phyloP scores from a whole-genome alignment of 371 early-diverging fungal species.

The Mucor racemosus region DNA sequence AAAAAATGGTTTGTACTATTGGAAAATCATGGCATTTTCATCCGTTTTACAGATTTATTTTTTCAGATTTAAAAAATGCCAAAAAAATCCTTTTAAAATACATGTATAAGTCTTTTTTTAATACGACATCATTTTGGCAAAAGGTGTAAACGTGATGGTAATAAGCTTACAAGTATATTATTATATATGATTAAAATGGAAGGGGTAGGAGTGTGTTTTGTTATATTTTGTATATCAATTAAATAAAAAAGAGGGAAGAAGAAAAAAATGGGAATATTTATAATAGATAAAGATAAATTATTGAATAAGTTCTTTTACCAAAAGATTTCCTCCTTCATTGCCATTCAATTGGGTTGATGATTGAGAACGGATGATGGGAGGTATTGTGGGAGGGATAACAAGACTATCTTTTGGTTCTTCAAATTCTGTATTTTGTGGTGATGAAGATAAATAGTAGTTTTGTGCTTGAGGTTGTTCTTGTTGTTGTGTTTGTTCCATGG shows the following conservation, averaged over 20 bases:
- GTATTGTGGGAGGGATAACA: conserved; percentile 14
- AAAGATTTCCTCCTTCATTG: background rate
- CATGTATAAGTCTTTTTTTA: too few relatives aligned
- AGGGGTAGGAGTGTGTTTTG: background rate
- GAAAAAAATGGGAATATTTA: conserved; percentile 4
- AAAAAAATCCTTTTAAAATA: too few relatives aligned
- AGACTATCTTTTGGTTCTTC: background rate
- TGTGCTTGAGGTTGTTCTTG: background rate
- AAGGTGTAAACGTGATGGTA: too few relatives aligned
- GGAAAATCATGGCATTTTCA: too few relatives aligned
- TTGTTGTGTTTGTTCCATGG: background rate
- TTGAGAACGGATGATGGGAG: conserved; percentile 25
- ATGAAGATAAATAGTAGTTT: conserved; percentile 21
- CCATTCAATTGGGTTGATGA: conserved; percentile 21
- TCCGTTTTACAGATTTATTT: too few relatives aligned
- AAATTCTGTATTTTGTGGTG: conserved; percentile 18
- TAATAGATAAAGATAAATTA: background rate
- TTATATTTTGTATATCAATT: background rate
- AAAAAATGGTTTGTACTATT: too few relatives aligned
- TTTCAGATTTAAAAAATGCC: too few relatives aligned
- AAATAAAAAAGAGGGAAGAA: background rate
- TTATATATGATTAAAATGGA: background rate
- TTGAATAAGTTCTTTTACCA: conserved; percentile 12
- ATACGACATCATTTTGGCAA: too few relatives aligned
- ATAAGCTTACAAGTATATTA: background rate